phyloP scores from a whole-genome alignment of 164 flowering plant genomes.

The Kingdonia uniflora region DNA sequence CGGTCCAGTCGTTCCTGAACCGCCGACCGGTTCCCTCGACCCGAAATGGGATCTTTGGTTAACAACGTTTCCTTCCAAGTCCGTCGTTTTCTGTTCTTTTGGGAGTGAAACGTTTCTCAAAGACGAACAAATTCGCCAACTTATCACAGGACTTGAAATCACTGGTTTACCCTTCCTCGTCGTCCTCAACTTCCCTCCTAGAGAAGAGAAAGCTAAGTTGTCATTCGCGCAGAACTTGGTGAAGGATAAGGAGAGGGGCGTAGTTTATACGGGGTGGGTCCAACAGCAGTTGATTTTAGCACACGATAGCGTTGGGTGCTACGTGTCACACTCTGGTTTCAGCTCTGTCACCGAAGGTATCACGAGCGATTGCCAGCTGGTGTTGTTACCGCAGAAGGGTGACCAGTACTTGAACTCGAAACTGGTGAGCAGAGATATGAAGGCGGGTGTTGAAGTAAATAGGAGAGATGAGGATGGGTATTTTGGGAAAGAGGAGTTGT shows the following conservation, averaged over 20 bases:
- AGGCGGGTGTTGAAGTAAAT: conserved; percentile 6
- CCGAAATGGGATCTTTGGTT: conserved; percentile 27
- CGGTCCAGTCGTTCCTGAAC: conserved; percentile 14
- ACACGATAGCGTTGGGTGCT: conserved; percentile 10
- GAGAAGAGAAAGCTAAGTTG: neutral
- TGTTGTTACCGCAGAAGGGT: conserved; percentile 8
- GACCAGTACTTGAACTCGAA: conserved; percentile 10
- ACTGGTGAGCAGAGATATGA: conserved; percentile 3
- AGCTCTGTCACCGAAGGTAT: conserved; percentile 10
- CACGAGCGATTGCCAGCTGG: conserved; percentile 7
- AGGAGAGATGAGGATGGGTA: conserved; percentile 8
- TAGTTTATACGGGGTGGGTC: conserved; percentile 17
- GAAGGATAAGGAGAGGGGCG: conserved; percentile 13
- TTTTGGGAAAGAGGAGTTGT: conserved; percentile 9
- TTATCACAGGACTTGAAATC: conserved; percentile 24
- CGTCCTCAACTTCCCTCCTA: conserved; percentile 7
- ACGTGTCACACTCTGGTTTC: conserved; percentile 6
- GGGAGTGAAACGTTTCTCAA: conserved; percentile 23
- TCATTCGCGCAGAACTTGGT: conserved; percentile 5
- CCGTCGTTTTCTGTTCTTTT: conserved; percentile 27
- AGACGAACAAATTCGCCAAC: conserved; percentile 21
- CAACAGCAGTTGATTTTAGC: conserved; percentile 10
- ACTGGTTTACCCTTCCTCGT: conserved; percentile 24
- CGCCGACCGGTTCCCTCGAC: conserved; percentile 8
- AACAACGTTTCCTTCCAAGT: conserved; percentile 7